phyloP scores from a whole-genome alignment of 2,329 filamentous ascomycete species.

The Ophiobolus disseminans region DNA sequence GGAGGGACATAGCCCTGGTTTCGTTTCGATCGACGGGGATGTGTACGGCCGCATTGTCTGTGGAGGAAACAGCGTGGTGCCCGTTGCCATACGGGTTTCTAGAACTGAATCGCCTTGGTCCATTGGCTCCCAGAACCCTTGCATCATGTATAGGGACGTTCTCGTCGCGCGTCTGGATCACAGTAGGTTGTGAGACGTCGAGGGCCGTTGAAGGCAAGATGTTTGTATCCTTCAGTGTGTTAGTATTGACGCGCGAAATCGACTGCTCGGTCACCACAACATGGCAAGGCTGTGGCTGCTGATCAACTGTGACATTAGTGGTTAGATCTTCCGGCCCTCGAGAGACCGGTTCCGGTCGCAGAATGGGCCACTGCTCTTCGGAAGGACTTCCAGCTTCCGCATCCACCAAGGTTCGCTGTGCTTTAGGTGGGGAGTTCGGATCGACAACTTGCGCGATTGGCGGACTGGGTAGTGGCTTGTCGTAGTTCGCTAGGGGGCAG shows the following conservation, averaged over 20 bases:
- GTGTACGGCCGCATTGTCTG: slow-evolving; percentile 6
- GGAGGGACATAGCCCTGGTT: no score
- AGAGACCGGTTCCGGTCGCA: slow-evolving; percentile 31
- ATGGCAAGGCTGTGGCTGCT: slow-evolving; percentile 9
- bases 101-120: slow-evolving; percentile 1
- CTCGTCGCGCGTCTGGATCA: no score
- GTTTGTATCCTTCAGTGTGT: no score
- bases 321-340: background rate
- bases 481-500: slow-evolving; percentile 3
- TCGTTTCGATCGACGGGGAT: slow-evolving; percentile 14
- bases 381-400: slow-evolving; percentile 44
- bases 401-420: slow-evolving; percentile 49
- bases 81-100: slow-evolving; percentile 8
- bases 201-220: no score
- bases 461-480: slow-evolving; percentile 52
- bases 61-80: slow-evolving; percentile 21
- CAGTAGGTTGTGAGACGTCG: no score
- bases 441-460: slow-evolving; percentile 44
- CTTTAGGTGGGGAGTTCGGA: slow-evolving; percentile 43
- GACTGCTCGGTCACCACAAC: no score
- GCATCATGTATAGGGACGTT: no score
- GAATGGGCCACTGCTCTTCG: slow-evolving; percentile 35
- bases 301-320: no score
- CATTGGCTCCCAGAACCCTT: no score
- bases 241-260: no score